A percentile compares a stretch with the other conserved stretches of the same genome.
Evolutionary conservation across 495 filamentous ascomycete species (phyloP).

Genomic region (Ascodesmis nigricans): DNA sequence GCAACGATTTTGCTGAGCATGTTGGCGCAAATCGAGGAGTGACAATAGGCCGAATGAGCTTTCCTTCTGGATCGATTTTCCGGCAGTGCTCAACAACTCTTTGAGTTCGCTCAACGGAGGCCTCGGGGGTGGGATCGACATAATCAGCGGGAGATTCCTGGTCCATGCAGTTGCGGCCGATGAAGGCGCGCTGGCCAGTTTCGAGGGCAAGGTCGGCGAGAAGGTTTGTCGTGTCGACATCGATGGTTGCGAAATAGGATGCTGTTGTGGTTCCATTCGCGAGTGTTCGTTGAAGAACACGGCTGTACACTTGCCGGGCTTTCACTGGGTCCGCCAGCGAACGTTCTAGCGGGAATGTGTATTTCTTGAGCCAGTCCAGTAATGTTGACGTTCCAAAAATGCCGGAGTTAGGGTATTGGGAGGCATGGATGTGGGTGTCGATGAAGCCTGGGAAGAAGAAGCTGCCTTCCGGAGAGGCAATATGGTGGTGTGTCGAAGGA

Average conservation of each 20-base stretch:
- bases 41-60: constrained; percentile 52
- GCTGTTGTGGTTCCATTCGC: constrained; percentile 77
- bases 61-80: constrained; percentile 36
- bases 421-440: constrained; percentile 90
- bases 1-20: constrained; percentile 40
- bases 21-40: constrained; percentile 79
- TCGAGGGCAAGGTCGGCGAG: constrained; percentile 57
- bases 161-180: constrained; percentile 89
- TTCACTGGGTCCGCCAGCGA: constrained; percentile 34
- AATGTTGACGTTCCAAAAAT: constrained; percentile 80
- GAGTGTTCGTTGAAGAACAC: constrained; percentile 55
- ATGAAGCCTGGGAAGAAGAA: constrained; percentile 95
- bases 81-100: constrained; percentile 45
- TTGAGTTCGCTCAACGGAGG: constrained; percentile 34
- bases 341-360: constrained; percentile 86
- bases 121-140: constrained; percentile 38
- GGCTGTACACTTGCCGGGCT: constrained; percentile 42
- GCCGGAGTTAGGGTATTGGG: constrained; percentile 80
- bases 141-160: constrained; percentile 41
- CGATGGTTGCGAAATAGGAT: constrained; percentile 76
- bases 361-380: constrained; percentile 73
- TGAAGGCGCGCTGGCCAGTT: constrained; percentile 66
- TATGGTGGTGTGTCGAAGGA: constrained; percentile 1
- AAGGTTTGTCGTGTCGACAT: constrained; percentile 63
- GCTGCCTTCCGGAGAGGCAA: constrained; percentile 24